Conservation (phyloP, 805 yeast genomes). For the Candida maris region DNA sequence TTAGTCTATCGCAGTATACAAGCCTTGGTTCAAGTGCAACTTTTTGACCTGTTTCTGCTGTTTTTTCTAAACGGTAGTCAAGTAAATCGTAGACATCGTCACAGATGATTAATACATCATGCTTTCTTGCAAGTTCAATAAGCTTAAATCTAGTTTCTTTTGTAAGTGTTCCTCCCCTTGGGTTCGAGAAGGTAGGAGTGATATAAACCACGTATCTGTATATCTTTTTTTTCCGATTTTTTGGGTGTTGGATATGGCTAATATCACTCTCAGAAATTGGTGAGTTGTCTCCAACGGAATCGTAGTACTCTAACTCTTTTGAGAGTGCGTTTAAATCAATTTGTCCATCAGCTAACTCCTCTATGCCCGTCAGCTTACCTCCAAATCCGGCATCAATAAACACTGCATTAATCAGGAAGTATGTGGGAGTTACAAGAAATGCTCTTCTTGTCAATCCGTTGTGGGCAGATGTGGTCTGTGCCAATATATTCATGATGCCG, state of each 20-base stretch:
- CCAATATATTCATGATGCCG: constrained; percentile 66
- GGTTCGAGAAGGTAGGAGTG: constrained; percentile 79
- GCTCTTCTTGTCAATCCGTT: constrained; percentile 63
- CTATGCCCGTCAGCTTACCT: constrained; percentile 61
- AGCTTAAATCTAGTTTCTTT: constrained; percentile 47
- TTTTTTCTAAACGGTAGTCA: no score
- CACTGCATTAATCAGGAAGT: constrained; percentile 68
- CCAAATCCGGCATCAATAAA: constrained; percentile 77
- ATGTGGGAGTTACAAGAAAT: constrained; percentile 77
- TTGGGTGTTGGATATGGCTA: constrained; percentile 35
- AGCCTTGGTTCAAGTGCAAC: constrained; percentile 35
- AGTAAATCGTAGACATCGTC: constrained; percentile 84
- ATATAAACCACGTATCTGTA: constrained; percentile 69
- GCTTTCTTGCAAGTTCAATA: constrained; percentile 63
- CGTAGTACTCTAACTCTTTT: constrained; percentile 40
- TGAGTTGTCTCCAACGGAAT: constrained; percentile 24
- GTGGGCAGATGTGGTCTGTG: constrained; percentile 59
- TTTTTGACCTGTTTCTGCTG: constrained; percentile 14
- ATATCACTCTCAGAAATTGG: constrained; percentile 22
- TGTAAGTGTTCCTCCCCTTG: constrained; percentile 65
- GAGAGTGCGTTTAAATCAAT: constrained; percentile 51
- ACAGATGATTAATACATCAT: constrained; percentile 66
- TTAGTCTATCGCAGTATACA: constrained; percentile 60
- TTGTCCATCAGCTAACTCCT: constrained; percentile 50
- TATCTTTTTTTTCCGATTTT: constrained; percentile 43